A percentile compares a stretch with the other conserved stretches of the same genome.
phyloP scores from a whole-genome alignment of 2,329 filamentous ascomycete genomes.

The Penicillium verrucosum region DNA sequence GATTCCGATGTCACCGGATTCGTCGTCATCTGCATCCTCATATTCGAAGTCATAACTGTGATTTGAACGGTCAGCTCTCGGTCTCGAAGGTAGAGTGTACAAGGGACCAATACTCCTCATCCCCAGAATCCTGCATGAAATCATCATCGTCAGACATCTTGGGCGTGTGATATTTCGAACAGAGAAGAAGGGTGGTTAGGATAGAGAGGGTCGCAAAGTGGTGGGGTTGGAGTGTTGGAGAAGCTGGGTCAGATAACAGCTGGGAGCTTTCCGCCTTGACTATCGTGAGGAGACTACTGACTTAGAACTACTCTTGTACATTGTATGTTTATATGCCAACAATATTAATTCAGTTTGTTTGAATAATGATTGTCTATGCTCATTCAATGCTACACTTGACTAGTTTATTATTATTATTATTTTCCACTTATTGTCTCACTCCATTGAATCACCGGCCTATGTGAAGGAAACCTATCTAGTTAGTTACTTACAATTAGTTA shows the following conservation, averaged over 20 bases:
- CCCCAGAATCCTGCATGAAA: constrained; percentile 89
- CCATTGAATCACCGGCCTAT: background rate
- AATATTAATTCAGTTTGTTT: background rate
- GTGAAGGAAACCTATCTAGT: background rate
- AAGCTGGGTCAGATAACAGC: constrained; percentile 18
- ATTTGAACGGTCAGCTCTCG: constrained; percentile 24
- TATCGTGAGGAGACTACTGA: background rate
- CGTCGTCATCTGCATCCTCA: constrained; percentile 87
- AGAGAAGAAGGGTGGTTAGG: constrained; percentile 1
- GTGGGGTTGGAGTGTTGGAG: constrained; percentile 18
- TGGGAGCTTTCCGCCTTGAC: constrained; percentile 18
- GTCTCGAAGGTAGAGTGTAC: background rate
- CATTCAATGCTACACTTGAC: background rate
- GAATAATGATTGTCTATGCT: background rate
- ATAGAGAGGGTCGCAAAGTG: constrained; percentile 2
- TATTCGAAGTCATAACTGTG: constrained; percentile 91
- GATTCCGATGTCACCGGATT: constrained; percentile 85
- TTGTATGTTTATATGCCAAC: background rate
- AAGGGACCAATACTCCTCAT: constrained; percentile 65
- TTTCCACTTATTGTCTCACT: background rate
- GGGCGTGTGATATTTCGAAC: background rate
- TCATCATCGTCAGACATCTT: constrained; percentile 80
- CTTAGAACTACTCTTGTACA: background rate
- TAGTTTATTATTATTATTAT: background rate
- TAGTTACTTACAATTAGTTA: background rate